Evolutionary conservation across 2,329 filamentous ascomycete species (phyloP), one percentile per base, ranked within the genome.

Genomic region (Penicillium sp.): DNA sequence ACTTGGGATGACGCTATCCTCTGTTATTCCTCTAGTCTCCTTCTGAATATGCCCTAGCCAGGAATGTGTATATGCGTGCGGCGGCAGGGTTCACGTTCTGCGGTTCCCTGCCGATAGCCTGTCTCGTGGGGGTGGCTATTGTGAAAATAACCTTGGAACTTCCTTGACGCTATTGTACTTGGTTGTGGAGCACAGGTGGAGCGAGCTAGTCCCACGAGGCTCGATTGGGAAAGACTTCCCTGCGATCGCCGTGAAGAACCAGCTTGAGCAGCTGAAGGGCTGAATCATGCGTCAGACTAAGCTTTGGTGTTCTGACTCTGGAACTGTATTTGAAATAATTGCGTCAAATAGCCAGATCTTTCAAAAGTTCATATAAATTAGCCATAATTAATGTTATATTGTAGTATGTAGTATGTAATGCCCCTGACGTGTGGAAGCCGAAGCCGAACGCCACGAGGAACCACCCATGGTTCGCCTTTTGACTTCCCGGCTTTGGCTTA

Each of bases 191-290:
- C 36, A 16, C 43, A 4, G 11, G 18, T 24, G 16, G 9, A 16
- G 14, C 29, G 44, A 34, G 29, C 29, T 9, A 8, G 21, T 39
- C 14, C 22, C 2, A 27, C 31, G 31, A 16, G 14, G 27, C 18
- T 32, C 9, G 5, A 34, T 42, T 13, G 14, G 47, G 52, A 54
- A 54, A 43, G 40, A 27, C 24, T 24, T 49, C 18, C 39, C 47
- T 50, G 21, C 18, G 52, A 49, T 54, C 40, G 24, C 47, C 52
- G 40, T 50, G 40, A 27, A 32, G 44, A 39, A 39, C 11, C 43
- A 36, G 21, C 38, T 16, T 44, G 44, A 24, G 7, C 34, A 36
- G 21, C 38, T 16, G 22, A 18, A 14, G 5, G 11, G 11, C 6
- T 34, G 22, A 43, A 32, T 48, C 44, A 54, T 44, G 45, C 29